Evolutionary conservation across 2,329 filamentous ascomycete genomes (phyloP).

Genomic region (Pyricularia sp.): DNA sequence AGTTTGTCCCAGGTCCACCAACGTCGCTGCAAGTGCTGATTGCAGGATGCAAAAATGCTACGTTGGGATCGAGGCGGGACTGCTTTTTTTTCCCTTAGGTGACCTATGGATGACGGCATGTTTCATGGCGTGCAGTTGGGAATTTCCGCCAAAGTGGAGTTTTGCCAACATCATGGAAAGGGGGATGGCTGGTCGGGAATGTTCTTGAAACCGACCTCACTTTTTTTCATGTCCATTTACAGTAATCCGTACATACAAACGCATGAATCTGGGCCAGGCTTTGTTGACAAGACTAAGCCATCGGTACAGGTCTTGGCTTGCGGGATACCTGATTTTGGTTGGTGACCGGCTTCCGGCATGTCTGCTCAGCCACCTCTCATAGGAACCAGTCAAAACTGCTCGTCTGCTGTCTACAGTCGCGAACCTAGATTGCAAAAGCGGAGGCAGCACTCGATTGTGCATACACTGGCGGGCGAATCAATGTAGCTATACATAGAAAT

Average conservation of each 20-base stretch:
- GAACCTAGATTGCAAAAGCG: background rate
- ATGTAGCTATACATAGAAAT: background rate
- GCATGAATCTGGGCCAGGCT: background rate
- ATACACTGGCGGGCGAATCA: background rate
- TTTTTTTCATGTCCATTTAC: background rate
- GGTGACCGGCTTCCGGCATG: background rate
- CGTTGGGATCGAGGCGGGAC: background rate
- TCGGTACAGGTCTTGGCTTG: background rate
- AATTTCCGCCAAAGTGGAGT: background rate
- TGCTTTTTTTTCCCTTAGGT: background rate
- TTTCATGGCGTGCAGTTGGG: background rate
- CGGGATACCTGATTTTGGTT: background rate
- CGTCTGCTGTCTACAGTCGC: background rate
- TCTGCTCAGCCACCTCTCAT: background rate
- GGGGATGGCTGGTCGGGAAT: background rate
- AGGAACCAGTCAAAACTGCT: background rate
- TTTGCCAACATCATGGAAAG: background rate
- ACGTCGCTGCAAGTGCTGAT: background rate
- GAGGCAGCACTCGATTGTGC: background rate
- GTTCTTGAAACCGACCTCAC: background rate
- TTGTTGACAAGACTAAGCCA: background rate
- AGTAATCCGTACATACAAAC: background rate
- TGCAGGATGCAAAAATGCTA: background rate
- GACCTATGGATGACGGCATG: background rate
- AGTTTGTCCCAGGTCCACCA: background rate